A percentile compares a stretch with the other conserved stretches of the same genome.
phyloP scores from a whole-genome alignment of 1,139 yeast species.

The Ogataea hybrid region DNA sequence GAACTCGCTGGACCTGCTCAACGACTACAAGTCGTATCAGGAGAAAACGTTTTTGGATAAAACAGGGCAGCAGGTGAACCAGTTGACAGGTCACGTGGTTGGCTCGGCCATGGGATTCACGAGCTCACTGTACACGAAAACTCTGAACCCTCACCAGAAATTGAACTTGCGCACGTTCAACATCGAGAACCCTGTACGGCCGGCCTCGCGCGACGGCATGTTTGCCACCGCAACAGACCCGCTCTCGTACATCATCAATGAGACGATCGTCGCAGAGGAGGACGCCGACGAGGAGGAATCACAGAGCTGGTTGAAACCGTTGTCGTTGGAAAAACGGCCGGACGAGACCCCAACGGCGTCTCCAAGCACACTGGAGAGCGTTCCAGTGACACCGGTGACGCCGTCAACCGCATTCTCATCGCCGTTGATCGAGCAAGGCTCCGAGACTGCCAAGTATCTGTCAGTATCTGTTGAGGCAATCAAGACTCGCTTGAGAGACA shows the following conservation, averaged over 20 bases:
- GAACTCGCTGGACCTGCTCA: conserved; percentile 36
- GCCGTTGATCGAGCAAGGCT: conserved; percentile 8
- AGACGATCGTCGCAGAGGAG: conserved; percentile 10
- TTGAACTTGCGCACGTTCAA: conserved; percentile 25
- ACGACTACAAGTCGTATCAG: conserved; percentile 28
- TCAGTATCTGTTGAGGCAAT: conserved; percentile 24
- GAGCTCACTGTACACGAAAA: conserved; percentile 30
- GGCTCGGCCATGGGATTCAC: conserved; percentile 30
- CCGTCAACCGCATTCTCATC: conserved; percentile 5
- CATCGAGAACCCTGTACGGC: conserved; percentile 33
- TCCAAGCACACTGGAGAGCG: conserved; percentile 2
- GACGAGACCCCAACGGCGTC: background rate
- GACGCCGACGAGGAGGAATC: conserved; percentile 14
- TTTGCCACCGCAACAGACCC: conserved; percentile 31
- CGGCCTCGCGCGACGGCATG: conserved; percentile 30
- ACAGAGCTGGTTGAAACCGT: conserved; percentile 32
- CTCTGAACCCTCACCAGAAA: conserved; percentile 30
- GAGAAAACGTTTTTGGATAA: conserved; percentile 26
- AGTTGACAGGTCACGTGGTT: conserved; percentile 28
- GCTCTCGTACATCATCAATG: conserved; percentile 19
- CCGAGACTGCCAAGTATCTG: conserved; percentile 27
- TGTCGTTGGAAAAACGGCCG: conserved; percentile 23
- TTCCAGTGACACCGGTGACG: conserved; percentile 9
- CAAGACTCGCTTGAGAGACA: conserved; percentile 16
- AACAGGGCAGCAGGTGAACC: conserved; percentile 26